Base-by-base conservation (phyloP, 1,284 basidiomycete genomes). In the Cryptococcus depauperatus region DNA sequence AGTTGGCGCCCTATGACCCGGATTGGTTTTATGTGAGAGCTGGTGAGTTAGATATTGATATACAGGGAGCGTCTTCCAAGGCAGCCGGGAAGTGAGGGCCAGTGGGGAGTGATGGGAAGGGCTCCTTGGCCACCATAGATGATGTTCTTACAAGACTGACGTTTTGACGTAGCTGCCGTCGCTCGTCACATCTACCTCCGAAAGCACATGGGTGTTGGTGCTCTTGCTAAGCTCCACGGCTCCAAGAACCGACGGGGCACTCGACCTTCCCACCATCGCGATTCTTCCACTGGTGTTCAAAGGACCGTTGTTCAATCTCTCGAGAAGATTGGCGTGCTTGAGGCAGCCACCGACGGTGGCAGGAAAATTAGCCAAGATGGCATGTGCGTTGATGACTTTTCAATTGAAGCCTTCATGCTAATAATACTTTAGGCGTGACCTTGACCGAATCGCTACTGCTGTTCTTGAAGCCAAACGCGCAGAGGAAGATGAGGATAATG, bases 101-200 rank as follows among this genome's bases (percentile, higher is more conserved):
- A 18, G 26, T n/a, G 44, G 37, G 43, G 34, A 27, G 41, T 22
- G 23, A 38, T 26, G 40, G 13, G 18, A 40, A 34, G 13, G 8
- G 22, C n/a, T n/a, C n/a, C n/a, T n/a, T n/a, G n/a, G n/a, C n/a
- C n/a, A n/a, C n/a, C n/a, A n/a, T n/a, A n/a, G n/a, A n/a, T n/a
- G n/a, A n/a, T n/a, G n/a, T n/a, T 30, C 29, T n/a, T n/a, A n/a
- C n/a, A 29, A 28, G 16, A 40, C 41, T 43, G 32, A 43, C 33
- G 10, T n/a, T 14, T n/a, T 10, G 4, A 16, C 18, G 21, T 66
- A 92, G 93, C 93, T 69, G 89, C 93, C 55, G 77, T 99, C 59
- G 93, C 95, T 73, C 85, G 95, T 69, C 93, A 98, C 82, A 92
- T 98, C 76, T 98, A 99, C 82, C 85, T 99, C 70, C 89, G 93